Conservation (phyloP, 2,329 filamentous ascomycete genomes). For the Microsporum canis region DNA sequence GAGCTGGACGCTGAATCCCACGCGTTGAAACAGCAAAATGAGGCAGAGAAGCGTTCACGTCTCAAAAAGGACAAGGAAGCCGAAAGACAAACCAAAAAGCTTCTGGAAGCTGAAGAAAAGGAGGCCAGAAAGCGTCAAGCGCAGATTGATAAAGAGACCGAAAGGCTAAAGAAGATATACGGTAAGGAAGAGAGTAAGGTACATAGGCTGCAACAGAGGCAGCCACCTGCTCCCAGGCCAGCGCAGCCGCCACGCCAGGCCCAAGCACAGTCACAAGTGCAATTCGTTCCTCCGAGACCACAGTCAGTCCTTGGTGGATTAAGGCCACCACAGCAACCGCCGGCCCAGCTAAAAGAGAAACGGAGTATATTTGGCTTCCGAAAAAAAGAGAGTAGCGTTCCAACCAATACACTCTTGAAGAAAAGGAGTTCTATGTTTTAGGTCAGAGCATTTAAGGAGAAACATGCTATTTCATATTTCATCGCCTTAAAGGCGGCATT, state of each 20-base stretch:
- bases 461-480: neutral
- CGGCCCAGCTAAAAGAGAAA: constrained; percentile 26
- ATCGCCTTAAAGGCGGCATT: neutral
- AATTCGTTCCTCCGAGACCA: neutral
- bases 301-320: neutral
- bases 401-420: constrained; percentile 29
- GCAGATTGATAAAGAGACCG: constrained; percentile 65
- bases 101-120: constrained; percentile 44
- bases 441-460: neutral
- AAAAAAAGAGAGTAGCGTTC: constrained; percentile 18
- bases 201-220: neutral
- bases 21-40: constrained; percentile 33
- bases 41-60: constrained; percentile 34
- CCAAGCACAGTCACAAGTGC: neutral
- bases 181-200: constrained; percentile 30
- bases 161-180: constrained; percentile 52
- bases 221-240: neutral
- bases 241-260: neutral
- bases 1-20: constrained; percentile 41
- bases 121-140: constrained; percentile 41
- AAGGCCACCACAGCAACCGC: constrained; percentile 7
- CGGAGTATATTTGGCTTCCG: constrained; percentile 38
- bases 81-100: constrained; percentile 41
- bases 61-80: constrained; percentile 41
- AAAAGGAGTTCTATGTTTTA: constrained; percentile 39